Conservation (phyloP, 23 red algal genomes). For the Agarophyton chilense region DNA sequence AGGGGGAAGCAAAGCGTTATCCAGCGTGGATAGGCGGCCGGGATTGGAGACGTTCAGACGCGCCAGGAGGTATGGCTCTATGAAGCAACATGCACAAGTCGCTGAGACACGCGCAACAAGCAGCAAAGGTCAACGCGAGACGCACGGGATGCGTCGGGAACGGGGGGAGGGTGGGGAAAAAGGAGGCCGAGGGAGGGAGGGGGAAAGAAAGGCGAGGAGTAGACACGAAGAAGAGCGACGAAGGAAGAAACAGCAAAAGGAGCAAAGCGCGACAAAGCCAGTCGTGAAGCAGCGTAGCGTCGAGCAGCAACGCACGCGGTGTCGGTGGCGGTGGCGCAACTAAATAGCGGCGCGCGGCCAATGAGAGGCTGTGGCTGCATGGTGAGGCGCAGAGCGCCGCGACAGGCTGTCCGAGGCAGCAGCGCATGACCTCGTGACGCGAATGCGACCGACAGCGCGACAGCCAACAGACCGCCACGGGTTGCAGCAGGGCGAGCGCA, state of each 20-base stretch:
- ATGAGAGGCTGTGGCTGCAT: neutral
- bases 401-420: too few relatives aligned
- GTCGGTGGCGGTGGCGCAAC: neutral
- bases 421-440: too few relatives aligned
- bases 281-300: too few relatives aligned
- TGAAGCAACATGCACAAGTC: constrained; percentile 27
- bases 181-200: neutral
- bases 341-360: neutral
- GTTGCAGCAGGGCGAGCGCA: too few relatives aligned
- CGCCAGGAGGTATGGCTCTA: constrained; percentile 22
- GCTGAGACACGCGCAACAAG: neutral
- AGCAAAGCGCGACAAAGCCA: neutral
- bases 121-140: neutral
- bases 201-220: neutral
- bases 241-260: neutral
- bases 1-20: neutral
- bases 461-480: too few relatives aligned
- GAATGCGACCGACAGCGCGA: too few relatives aligned
- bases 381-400: neutral
- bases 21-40: constrained; percentile 39
- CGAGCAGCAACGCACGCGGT: neutral
- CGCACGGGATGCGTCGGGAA: neutral
- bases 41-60: constrained; percentile 8
- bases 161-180: neutral
- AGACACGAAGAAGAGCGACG: neutral